Evolutionary conservation across 495 filamentous ascomycete genomes (phyloP), one percentile per base, ranked within the genome.

Genomic region (Lepraria neglecta): DNA sequence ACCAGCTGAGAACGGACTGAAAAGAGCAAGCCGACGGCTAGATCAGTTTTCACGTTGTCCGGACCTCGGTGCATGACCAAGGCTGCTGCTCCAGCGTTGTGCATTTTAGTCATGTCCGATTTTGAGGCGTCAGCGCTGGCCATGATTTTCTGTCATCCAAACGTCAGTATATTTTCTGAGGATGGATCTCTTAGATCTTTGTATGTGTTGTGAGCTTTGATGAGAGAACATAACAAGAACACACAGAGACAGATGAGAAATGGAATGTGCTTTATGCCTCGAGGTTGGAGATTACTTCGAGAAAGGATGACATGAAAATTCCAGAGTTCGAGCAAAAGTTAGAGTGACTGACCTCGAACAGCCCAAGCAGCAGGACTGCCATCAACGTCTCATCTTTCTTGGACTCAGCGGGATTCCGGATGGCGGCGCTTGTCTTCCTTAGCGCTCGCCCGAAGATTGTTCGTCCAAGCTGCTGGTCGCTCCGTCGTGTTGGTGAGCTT

Each of bases 321-420:
- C 33, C 12, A 9, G 21, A 56, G 6, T 45, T n/a, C 44, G 1
- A 17, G 35, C 35, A 11, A 7, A 7, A 38, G 4, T 7, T 0
- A 38, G 12, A 31, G 12, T n/a, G 4, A 71, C 73, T 45, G 64
- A 85, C 83, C 77, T 88, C 85, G 60, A 83, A 88, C n/a, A 83
- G 77, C 0, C 81, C 82, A 47, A 88, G 71, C 31, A 87, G 66
- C 44, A 89, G 70, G 27, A 88, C 79, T 0, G 84, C 75, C 31
- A 83, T 80, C n/a, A 89, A 68, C 14, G 82, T 81, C 44, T 77
- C 73, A 61, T 87, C 82, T 24, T 79, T 71, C 61, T 73, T 70
- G 51, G 76, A 74, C 45, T 74, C 69, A 11, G 75, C 65, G 30
- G 79, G 77, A 33, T 78, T 74, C 51, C 76, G 71, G 43, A 89